Conservation (phyloP, 2,329 filamentous ascomycete genomes). For the Neonectria ditissima region DNA sequence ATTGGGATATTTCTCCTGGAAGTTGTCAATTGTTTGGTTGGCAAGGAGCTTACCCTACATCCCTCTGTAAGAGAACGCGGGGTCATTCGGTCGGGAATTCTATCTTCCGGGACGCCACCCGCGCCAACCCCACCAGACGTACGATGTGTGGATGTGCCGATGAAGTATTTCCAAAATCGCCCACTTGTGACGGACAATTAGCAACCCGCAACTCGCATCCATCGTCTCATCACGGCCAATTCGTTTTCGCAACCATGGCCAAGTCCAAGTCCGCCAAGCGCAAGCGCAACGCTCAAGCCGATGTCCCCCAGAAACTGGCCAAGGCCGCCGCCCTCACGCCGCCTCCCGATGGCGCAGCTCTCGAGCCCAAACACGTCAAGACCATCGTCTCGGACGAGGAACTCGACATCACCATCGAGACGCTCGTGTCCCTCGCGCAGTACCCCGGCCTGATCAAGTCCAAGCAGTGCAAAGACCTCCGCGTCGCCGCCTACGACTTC, state of each 20-base stretch:
- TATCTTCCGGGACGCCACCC: not conserved
- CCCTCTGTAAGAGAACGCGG: not conserved
- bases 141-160: not conserved
- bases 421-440: constrained; percentile 67
- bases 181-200: not conserved
- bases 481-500: constrained; percentile 76
- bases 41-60: not conserved
- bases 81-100: not conserved
- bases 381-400: constrained; percentile 72
- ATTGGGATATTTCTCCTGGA: no score
- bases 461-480: constrained; percentile 74
- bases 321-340: constrained; percentile 51
- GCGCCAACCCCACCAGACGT: not conserved
- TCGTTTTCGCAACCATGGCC: constrained; percentile 48
- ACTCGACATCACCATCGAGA: constrained; percentile 75
- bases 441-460: constrained; percentile 75
- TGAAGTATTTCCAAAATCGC: not conserved
- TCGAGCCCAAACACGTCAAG: constrained; percentile 63
- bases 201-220: not conserved
- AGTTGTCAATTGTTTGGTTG: no score
- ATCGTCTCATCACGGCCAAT: constrained; percentile 2
- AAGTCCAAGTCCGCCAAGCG: constrained; percentile 61
- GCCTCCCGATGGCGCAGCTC: constrained; percentile 50
- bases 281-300: constrained; percentile 55
- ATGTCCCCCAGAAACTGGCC: constrained; percentile 51